Base-by-base conservation (phyloP, 2,329 filamentous ascomycete genomes). In the Hymenoscyphus occultus region DNA sequence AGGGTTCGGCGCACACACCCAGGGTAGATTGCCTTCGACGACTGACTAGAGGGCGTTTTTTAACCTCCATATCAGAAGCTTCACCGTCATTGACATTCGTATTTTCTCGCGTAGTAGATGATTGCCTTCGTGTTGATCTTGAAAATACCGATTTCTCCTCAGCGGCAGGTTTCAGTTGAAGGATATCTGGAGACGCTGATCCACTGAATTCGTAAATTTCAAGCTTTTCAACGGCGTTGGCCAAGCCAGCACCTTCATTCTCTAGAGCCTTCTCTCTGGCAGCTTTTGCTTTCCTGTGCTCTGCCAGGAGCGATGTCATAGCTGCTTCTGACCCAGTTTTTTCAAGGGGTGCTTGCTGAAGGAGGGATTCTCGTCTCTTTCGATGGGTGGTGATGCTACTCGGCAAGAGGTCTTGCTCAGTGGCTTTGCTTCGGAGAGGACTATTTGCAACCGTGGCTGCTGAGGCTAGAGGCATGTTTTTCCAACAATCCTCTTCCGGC, bases 401-500 rank as follows among this genome's bases (percentile, higher is more conserved):
- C 2, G 71, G 70, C 39, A 74, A 39, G 14, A 64, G 60, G 14
- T 73, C 70, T 3, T 66, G 39, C 12, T 63, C 63, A 1, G 67
- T 54, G 6, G 64, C 68, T 65, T 75, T 76, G 31, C 67, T 65
- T 51, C 68, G 68, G 16, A 76, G 67, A 2, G 75, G 74, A 40
- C 75, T 76, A n/a, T 72, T 71, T 13, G 74, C 73, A 9, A 72
- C 60, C 31, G 68, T 69, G 39, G 64, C 65, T 16, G 67, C 66
- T 14, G 71, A 71, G 42, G 70, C 70, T 7, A 64, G 56, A 22
- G 73, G 65, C 65, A 74, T 72, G 16, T 60, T 64, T 63, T 75
- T 76, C 74, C 73, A 76, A 10, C 65, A 63, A 65, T 75, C 73
- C 39, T 74, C 72, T 58, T 72, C 73, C 1, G 69, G 65, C 61